These are phyloP conservation scores for Effrenium voratum DNA, from an alignment of 73 alveolate species.

Conservation along the genomic window DNA sequence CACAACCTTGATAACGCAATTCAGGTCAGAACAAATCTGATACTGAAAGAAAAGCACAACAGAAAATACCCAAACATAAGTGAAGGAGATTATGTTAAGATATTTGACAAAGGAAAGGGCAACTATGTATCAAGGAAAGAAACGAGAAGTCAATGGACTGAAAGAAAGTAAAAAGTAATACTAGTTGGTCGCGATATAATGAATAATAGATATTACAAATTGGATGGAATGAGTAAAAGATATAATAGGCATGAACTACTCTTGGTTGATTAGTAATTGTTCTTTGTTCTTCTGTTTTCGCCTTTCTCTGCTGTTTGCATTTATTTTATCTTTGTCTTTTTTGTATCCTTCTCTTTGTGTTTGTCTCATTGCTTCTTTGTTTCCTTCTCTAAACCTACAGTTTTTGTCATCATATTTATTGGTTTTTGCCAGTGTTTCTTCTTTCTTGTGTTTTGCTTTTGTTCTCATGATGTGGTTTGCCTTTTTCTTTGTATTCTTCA, in stretches of 20 bases:
- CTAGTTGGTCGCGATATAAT: conserved; percentile 33
- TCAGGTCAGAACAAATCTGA: conserved; percentile 33
- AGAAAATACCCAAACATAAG: conserved; percentile 49
- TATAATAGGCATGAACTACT: conserved; percentile 33
- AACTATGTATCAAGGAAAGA: conserved; percentile 18
- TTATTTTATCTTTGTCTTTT: conserved; percentile 19
- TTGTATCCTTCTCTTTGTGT: neutral
- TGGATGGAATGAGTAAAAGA: conserved; percentile 51
- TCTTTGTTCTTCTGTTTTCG: neutral
- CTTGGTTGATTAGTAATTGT: neutral
- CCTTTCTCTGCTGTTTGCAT: conserved; percentile 11
- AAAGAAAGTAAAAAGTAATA: conserved; percentile 20
- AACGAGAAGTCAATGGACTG: conserved; percentile 33
- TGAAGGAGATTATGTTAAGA: conserved; percentile 28
- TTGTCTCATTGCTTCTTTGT: conserved; percentile 15
- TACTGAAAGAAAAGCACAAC: conserved; percentile 41
- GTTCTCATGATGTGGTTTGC: neutral
- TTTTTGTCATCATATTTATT: neutral
- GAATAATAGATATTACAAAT: conserved; percentile 10
- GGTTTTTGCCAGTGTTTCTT: neutral
- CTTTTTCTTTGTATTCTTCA: neutral
- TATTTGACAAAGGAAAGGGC: conserved; percentile 11
- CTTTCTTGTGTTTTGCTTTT: neutral
- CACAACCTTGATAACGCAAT: conserved; percentile 39
- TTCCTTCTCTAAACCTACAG: neutral